Percentiles rank a stretch among this genome's conserved stretches.
Evolutionary conservation across 305 asterid species (phyloP).

Genomic region (Rubia occidens): DNA sequence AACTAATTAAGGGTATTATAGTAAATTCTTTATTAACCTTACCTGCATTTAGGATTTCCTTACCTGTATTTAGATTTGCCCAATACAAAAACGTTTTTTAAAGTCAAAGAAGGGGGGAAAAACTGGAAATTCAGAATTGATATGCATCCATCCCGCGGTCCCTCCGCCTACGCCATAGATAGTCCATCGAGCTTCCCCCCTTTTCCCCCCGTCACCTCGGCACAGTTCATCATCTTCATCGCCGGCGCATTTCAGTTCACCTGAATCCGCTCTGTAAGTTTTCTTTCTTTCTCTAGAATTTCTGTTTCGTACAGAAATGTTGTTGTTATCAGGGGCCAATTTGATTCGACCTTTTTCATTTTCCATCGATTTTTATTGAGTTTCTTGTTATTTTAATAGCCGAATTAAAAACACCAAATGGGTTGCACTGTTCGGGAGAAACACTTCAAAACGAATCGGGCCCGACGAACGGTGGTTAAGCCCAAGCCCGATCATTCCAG

Average conservation of each 20-base stretch:
- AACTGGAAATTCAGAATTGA: not conserved
- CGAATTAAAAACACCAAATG: conserved; percentile 30
- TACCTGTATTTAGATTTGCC: no score
- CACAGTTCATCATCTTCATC: conserved; percentile 2
- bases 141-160: not conserved
- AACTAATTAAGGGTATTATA: no score
- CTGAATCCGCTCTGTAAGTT: conserved; percentile 25
- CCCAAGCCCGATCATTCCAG: conserved; percentile 44
- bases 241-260: conserved; percentile 15
- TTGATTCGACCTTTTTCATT: conserved; percentile 7
- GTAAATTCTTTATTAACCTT: no score
- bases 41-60: no score
- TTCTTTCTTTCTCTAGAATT: conserved; percentile 9
- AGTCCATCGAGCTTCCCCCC: not conserved
- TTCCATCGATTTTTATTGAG: conserved; percentile 17
- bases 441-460: conserved; percentile 50
- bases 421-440: conserved; percentile 63
- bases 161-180: not conserved
- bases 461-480: conserved; percentile 42
- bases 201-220: not conserved
- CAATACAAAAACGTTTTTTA: no score
- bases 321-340: conserved; percentile 12
- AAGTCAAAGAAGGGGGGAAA: not conserved
- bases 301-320: not conserved
- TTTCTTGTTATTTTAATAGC: conserved; percentile 22